These are phyloP conservation scores for Cladorrhinum sp. DNA, from an alignment of 2,329 filamentous ascomycete genomes.

Conservation along the genomic window DNA sequence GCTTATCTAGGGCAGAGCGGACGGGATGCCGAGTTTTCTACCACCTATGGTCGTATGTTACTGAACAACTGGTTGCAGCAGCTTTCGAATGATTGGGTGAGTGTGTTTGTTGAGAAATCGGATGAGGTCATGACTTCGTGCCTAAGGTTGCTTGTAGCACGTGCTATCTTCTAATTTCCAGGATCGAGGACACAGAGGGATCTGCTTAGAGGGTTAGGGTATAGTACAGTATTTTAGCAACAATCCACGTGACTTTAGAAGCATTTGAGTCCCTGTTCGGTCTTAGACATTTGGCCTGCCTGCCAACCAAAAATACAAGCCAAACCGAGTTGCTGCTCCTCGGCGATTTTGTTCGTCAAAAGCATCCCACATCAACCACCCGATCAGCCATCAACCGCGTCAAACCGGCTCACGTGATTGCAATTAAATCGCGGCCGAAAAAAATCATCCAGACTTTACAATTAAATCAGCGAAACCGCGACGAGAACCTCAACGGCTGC, in stretches of 20 bases:
- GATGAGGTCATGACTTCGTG: no score
- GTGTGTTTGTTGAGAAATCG: no score
- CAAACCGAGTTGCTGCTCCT: neutral
- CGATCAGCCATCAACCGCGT: neutral
- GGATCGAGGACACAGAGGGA: no score
- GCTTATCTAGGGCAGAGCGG: no score
- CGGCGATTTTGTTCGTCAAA: neutral
- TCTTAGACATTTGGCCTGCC: neutral
- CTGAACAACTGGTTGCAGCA: neutral
- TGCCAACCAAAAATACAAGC: neutral
- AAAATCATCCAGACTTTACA: neutral
- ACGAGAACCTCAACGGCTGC: slow-evolving; percentile 6
- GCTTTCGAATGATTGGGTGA: neutral
- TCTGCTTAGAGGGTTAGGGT: neutral
- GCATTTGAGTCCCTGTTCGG: no score
- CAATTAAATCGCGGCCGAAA: slow-evolving; percentile 4
- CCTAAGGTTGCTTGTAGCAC: no score
- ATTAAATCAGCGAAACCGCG: neutral
- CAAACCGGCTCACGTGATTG: slow-evolving; percentile 7
- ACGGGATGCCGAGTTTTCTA: neutral
- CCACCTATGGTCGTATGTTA: neutral
- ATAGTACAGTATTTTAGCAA: neutral
- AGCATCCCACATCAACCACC: neutral
- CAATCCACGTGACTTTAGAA: no score
- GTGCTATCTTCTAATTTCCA: no score